A percentile compares a stretch with the other conserved stretches of the same genome.
Conservation (phyloP, 2,329 filamentous ascomycete species). For the Onygenales sp. region DNA sequence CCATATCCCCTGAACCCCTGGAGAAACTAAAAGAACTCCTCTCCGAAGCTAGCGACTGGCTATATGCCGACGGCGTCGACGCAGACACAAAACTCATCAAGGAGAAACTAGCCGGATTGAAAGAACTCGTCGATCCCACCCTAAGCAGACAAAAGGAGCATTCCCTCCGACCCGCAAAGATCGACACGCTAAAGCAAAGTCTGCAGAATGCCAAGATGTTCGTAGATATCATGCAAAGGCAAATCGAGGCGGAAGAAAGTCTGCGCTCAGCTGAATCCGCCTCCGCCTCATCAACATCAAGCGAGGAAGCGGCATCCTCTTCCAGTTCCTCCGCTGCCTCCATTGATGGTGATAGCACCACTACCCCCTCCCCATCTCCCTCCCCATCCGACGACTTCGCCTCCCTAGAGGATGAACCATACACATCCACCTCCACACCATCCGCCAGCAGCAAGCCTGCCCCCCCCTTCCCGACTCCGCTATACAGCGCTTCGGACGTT, state of each 20-base stretch:
- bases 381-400: conserved; percentile 41
- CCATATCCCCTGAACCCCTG: conserved; percentile 61
- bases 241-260: conserved; percentile 63
- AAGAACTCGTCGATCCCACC: conserved; percentile 68
- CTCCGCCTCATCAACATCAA: conserved; percentile 33
- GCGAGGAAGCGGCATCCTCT: conserved; percentile 25
- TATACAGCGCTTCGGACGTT: conserved; percentile 67
- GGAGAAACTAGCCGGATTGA: conserved; percentile 65
- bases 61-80: conserved; percentile 74
- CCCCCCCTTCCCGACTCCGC: conserved; percentile 39
- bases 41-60: conserved; percentile 70
- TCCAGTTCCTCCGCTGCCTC: conserved; percentile 31
- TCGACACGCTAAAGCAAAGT: conserved; percentile 59
- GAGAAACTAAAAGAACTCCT: conserved; percentile 58
- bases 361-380: conserved; percentile 27
- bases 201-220: conserved; percentile 64
- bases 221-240: conserved; percentile 57
- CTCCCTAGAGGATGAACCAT: conserved; percentile 65
- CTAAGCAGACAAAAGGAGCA: conserved; percentile 66
- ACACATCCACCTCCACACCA: conserved; percentile 24
- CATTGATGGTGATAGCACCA: conserved; percentile 39
- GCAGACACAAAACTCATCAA: conserved; percentile 68
- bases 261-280: conserved; percentile 38
- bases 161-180: conserved; percentile 57
- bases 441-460: conserved; percentile 22